A percentile compares a stretch with the other conserved stretches of the same genome.
Evolutionary conservation across 129 eudicot species (phyloP).

Genomic region (Arctium minus): DNA sequence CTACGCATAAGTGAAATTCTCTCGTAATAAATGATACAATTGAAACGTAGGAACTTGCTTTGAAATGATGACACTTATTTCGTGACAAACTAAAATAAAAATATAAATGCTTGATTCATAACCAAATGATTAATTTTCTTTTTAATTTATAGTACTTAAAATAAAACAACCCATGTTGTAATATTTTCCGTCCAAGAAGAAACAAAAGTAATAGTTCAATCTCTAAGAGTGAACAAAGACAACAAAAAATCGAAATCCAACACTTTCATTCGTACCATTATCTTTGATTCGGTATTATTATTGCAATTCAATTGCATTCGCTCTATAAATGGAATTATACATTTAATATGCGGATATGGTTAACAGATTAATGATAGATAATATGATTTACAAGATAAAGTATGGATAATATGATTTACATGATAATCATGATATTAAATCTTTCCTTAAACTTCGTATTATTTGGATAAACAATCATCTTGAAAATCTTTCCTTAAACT

Average conservation of each 20-base stretch:
- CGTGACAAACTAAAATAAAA: too few species aligned
- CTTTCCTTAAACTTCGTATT: not conserved
- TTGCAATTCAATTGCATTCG: not conserved
- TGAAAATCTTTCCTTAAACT: too few species aligned
- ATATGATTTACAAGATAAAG: not conserved
- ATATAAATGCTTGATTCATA: too few species aligned
- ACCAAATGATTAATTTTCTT: too few species aligned
- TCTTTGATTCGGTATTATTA: not conserved
- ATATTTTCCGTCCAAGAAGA: too few species aligned
- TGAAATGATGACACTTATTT: not conserved
- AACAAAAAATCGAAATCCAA: not conserved
- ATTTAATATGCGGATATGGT: not conserved
- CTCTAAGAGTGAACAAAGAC: not conserved
- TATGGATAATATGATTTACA: not conserved
- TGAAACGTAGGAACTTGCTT: not conserved
- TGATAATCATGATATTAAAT: not conserved
- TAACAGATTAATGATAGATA: not conserved
- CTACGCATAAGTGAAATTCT: not conserved
- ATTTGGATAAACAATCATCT: not conserved
- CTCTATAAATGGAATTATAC: slow-evolving; percentile 1
- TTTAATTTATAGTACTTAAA: too few species aligned
- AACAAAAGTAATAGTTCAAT: not conserved
- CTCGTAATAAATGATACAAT: not conserved
- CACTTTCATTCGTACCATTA: not conserved
- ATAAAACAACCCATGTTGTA: too few species aligned